Evolutionary conservation across 2,329 filamentous ascomycete species (phyloP).

Genomic region (Phialemoniopsis sp.): DNA sequence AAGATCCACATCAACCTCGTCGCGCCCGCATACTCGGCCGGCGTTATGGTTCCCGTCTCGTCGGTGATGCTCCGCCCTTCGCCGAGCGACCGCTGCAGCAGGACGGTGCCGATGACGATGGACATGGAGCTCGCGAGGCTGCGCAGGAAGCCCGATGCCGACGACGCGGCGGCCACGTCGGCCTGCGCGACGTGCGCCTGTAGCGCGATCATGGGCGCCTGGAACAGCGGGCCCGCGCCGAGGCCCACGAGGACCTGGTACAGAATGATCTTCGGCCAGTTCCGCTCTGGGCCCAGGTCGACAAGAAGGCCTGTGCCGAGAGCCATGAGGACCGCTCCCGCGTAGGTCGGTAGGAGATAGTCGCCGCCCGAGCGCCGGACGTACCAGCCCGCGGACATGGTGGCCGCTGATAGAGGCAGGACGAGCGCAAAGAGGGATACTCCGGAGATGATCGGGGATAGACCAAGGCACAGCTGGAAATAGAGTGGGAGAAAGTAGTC

Average conservation of each 20-base stretch:
- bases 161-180: constrained; percentile 57
- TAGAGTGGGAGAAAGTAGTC: constrained; percentile 68
- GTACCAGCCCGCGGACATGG: constrained; percentile 13
- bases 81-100: no score
- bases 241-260: constrained; percentile 53
- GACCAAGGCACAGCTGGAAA: constrained; percentile 58
- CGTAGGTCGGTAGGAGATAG: constrained; percentile 49
- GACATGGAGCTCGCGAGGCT: constrained; percentile 28
- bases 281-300: constrained; percentile 42
- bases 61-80: no score
- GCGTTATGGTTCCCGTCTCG: no score
- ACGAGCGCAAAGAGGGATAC: constrained; percentile 16
- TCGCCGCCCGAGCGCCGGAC: constrained; percentile 47
- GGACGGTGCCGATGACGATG: constrained; percentile 10
- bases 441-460: constrained; percentile 48
- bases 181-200: constrained; percentile 52
- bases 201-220: constrained; percentile 55
- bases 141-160: constrained; percentile 52
- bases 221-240: constrained; percentile 55
- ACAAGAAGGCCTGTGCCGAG: constrained; percentile 53
- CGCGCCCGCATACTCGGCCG: no score
- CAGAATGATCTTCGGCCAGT: constrained; percentile 36
- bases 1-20: no score
- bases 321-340: constrained; percentile 44
- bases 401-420: background rate